phyloP scores from a whole-genome alignment of 139 green algal genomes.

The Chlorella sp. region DNA sequence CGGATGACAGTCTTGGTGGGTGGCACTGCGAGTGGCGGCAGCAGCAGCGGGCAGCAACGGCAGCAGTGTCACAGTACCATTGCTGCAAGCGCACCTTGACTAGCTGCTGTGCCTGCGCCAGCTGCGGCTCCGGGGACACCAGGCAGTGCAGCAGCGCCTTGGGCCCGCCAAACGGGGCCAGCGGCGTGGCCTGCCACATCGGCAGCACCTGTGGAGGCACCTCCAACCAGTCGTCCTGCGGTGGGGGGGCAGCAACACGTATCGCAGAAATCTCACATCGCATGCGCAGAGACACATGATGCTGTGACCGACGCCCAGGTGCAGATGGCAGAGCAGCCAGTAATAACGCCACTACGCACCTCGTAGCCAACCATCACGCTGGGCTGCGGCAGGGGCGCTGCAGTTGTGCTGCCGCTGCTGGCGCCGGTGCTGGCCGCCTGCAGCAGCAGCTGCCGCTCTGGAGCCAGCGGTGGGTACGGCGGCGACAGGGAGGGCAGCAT shows the following conservation, averaged over 20 bases:
- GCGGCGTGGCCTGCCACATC: slow-evolving; percentile 27
- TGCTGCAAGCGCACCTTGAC: slow-evolving; percentile 2
- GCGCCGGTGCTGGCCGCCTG: no score
- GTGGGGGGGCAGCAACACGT: no score
- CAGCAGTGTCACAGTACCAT: no score
- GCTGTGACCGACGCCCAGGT: no score
- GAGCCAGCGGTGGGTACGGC: not conserved
- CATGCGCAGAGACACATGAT: no score
- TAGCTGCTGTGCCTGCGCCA: not conserved
- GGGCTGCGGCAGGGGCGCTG: not conserved
- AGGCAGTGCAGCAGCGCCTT: slow-evolving; percentile 40
- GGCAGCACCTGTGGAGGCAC: slow-evolving; percentile 20
- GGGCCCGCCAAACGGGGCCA: slow-evolving; percentile 28
- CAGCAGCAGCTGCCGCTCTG: not conserved
- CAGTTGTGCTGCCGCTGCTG: not conserved
- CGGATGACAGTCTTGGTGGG: not conserved
- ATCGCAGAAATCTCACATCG: no score
- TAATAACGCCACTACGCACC: not conserved
- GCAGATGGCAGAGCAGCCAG: no score
- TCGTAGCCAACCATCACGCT: not conserved
- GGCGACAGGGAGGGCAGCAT: slow-evolving; percentile 30
- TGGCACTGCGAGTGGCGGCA: not conserved
- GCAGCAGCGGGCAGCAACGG: no score
- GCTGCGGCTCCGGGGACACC: slow-evolving; percentile 12
- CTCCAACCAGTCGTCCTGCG: slow-evolving; percentile 46